Evolutionary conservation across 352 stramenopile genomes (phyloP), one percentile per base, ranked within the genome.

Genomic region (Phytopythium oedochilum): DNA sequence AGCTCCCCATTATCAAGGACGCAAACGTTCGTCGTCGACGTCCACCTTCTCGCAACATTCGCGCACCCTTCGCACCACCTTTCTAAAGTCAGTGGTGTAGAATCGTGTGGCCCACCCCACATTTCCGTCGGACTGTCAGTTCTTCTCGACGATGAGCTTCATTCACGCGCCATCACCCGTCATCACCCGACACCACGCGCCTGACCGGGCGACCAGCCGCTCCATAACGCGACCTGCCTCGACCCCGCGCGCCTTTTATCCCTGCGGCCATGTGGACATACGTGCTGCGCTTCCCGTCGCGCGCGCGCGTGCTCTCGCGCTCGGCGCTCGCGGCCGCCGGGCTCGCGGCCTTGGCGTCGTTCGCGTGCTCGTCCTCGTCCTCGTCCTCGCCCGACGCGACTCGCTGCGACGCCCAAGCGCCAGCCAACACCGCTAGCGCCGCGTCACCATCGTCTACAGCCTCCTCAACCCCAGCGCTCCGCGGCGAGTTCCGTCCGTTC

Each of bases 401-500:
- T 23, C 25, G 22, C 22, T 32, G 45, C 35, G 50, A 63, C 32
- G 71, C 65, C 32, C 64, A 70, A 38, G 62, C 64, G 20, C 15
- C 32, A 9, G 4, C 36, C 18, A 38, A 57, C 7, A 12, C 20
- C 8, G 20, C 28, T 10, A 45, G 70, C 20, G 59, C 61, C n/a
- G 39, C 57, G 23, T 56, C 68, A 39, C 20, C 32, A 1, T 14
- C 20, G 20, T 18, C 40, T n/a, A 5, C 75, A 81, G 4, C 20
- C 5, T 23, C 22, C 12, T 12, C 42, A 44, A n/a, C n/a, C n/a
- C 60, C 71, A 47, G 83, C 83, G 63, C 68, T 94, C 26, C n/a
- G n/a, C n/a, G n/a, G n/a, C n/a, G n/a, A n/a, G 47, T 94, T 88
- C 67, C 80, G 74, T 42, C 68, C 72, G 45, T 94, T 94, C 68